These are phyloP conservation scores for Phytophthora sp. DNA, from an alignment of 352 stramenopile genomes.

Conservation along the genomic window DNA sequence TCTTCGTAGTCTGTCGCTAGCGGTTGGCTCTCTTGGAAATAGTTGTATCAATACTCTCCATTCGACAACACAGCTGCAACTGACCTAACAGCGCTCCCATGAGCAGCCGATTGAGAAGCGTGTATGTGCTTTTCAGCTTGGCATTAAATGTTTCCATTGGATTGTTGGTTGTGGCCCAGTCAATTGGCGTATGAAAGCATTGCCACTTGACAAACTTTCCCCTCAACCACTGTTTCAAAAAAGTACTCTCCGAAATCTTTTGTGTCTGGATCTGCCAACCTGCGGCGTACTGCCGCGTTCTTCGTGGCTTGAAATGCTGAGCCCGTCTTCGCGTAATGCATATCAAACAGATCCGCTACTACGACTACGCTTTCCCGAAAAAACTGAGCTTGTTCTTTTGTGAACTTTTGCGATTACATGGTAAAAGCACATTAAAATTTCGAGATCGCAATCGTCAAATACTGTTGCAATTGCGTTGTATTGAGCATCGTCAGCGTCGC, in stretches of 20 bases:
- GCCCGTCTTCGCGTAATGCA: not conserved
- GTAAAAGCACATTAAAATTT: constrained; percentile 6
- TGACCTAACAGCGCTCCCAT: not conserved
- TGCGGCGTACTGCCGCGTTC: not conserved
- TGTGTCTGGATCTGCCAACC: not conserved
- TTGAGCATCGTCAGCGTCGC: not conserved
- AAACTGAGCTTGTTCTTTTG: not conserved
- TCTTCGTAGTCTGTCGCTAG: no score
- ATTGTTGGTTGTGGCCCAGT: not conserved
- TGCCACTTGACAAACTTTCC: not conserved
- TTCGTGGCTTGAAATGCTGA: not conserved
- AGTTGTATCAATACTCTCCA: no score
- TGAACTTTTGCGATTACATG: not conserved
- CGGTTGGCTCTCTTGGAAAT: no score
- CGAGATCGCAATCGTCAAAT: not conserved
- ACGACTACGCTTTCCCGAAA: not conserved
- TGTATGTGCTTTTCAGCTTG: not conserved
- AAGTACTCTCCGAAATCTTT: not conserved
- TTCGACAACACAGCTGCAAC: not conserved
- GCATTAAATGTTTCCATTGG: not conserved
- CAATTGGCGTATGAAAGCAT: not conserved
- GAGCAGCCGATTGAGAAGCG: not conserved
- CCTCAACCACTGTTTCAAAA: not conserved
- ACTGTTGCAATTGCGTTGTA: not conserved
- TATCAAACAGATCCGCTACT: constrained; percentile 2